Evolutionary conservation across 1,284 basidiomycete species (phyloP), one percentile per base, ranked within the genome.

Genomic region (Hypsizygus ulmarius): DNA sequence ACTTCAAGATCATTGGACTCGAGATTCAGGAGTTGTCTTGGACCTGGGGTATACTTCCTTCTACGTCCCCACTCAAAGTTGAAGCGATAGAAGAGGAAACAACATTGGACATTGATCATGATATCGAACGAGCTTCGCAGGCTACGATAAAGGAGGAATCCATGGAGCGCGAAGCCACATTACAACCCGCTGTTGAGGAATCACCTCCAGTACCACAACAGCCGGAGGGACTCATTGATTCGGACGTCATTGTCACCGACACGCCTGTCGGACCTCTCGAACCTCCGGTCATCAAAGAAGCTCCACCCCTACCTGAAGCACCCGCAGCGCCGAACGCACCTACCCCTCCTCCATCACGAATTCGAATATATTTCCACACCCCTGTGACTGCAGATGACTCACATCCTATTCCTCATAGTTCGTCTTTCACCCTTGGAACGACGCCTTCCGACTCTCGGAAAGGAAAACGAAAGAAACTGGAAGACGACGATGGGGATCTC

Each of bases 1-100:
- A 97, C 72, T 97, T 97, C 80, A 90, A 95, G 69, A 93, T 97
- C 63, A 77, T 94, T 59, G 93, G 89, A 18, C 77, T 97, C 59
- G 84, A 90, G 64, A 86, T 96, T 58, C 75, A 71, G 58, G 82
- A 83, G 55, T 68, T 90, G 50, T 70, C 67, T 59, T 91, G 88
- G 88, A 74, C 72, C 41, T 90, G 89, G 88, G 87, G 87, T 53
- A 56, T 68, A 45, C 59, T 79, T 44, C 75, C 76, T 14, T 63
- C 69, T 40, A 42, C 60, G 29, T 37, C 60, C 40, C 38, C 59
- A 42, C 51, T 66, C 44, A 72, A 71, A 52, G 56, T 55, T 51
- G 73, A 74, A 57, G 57, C 64, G 19, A 66, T 64, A 53, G 72
- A 64, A 43, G 66, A 69, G 45, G 55, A 56, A 38, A 68, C 69